A percentile compares a stretch with the other conserved stretches of the same genome.
Conservation (phyloP, 495 filamentous ascomycete species). For the Lophium mytilinum region DNA sequence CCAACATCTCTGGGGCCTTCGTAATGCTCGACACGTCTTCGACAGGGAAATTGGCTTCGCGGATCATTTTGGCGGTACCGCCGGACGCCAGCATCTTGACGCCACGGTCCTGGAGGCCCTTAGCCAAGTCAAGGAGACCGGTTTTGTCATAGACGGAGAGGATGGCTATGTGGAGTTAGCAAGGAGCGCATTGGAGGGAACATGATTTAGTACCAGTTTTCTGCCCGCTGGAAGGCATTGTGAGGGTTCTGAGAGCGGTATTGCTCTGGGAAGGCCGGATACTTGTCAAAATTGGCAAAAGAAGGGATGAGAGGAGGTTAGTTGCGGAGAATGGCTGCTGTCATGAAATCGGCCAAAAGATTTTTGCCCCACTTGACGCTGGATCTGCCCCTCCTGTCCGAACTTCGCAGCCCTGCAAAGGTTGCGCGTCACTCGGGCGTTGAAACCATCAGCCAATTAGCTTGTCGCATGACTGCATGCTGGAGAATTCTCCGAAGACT, state of each 20-base stretch:
- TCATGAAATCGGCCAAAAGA: not conserved
- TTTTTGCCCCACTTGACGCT: not conserved
- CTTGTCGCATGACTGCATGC: too few species aligned
- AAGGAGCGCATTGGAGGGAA: not conserved
- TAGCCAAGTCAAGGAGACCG: constrained; percentile 88
- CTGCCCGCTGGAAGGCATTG: constrained; percentile 13
- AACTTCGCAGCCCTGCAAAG: too few species aligned
- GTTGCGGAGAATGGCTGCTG: too few species aligned
- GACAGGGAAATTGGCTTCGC: constrained; percentile 88
- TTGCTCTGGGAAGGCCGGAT: too few species aligned
- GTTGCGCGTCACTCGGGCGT: too few species aligned
- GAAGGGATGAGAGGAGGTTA: not conserved
- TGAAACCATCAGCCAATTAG: too few species aligned
- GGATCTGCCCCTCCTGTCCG: not conserved
- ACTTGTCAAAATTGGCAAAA: not conserved
- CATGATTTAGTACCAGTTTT: constrained; percentile 7
- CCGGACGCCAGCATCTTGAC: constrained; percentile 89
- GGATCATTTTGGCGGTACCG: constrained; percentile 87
- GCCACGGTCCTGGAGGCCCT: constrained; percentile 83
- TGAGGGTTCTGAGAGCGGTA: not conserved
- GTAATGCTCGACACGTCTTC: constrained; percentile 98
- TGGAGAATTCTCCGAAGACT: too few species aligned
- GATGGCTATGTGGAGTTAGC: constrained; percentile 52
- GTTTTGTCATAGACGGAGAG: constrained; percentile 99
- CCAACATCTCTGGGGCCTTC: constrained; percentile 96